phyloP scores from a whole-genome alignment of 2,329 filamentous ascomycete species.

The Cladophialophora bantiana region DNA sequence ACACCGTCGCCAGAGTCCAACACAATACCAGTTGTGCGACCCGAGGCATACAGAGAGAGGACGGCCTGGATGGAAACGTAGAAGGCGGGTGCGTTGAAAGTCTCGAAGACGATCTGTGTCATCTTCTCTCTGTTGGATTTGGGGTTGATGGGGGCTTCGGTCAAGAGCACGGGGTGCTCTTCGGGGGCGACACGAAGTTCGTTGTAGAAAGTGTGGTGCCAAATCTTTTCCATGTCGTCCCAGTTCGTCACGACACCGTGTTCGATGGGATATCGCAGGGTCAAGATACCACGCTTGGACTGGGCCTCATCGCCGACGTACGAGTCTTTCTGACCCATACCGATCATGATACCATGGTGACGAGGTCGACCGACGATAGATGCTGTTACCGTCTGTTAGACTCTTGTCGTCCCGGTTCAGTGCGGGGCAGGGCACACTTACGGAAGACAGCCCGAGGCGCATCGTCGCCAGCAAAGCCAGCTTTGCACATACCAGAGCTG shows the following conservation, averaged over 20 bases:
- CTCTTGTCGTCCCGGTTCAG: constrained; percentile 8
- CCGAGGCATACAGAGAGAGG: constrained; percentile 97
- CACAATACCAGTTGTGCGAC: constrained; percentile 99
- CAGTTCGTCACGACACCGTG: constrained; percentile 99
- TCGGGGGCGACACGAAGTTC: constrained; percentile 99
- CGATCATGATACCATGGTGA: constrained; percentile 99
- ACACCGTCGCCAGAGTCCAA: constrained; percentile 99
- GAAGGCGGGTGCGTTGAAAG: constrained; percentile 99
- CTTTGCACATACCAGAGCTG: constrained; percentile 99
- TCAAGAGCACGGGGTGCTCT: constrained; percentile 99
- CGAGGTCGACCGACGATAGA: constrained; percentile 99
- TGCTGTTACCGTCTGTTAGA: constrained; percentile 61
- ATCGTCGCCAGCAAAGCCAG: constrained; percentile 99
- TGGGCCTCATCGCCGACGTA: constrained; percentile 99
- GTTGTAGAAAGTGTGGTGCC: constrained; percentile 99
- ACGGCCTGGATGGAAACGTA: constrained; percentile 99
- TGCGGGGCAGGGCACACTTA: constrained; percentile 67
- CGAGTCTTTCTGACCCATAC: constrained; percentile 99
- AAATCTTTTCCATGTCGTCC: constrained; percentile 99
- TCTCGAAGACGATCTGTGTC: constrained; percentile 99
- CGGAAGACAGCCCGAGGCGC: constrained; percentile 99
- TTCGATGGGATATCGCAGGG: constrained; percentile 99
- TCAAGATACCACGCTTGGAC: constrained; percentile 99
- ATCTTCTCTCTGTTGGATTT: constrained; percentile 99
- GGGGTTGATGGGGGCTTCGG: constrained; percentile 99